These are phyloP conservation scores for Pseudofabraea citricarpa DNA, from an alignment of 2,329 filamentous ascomycete genomes.

Conservation along the genomic window DNA sequence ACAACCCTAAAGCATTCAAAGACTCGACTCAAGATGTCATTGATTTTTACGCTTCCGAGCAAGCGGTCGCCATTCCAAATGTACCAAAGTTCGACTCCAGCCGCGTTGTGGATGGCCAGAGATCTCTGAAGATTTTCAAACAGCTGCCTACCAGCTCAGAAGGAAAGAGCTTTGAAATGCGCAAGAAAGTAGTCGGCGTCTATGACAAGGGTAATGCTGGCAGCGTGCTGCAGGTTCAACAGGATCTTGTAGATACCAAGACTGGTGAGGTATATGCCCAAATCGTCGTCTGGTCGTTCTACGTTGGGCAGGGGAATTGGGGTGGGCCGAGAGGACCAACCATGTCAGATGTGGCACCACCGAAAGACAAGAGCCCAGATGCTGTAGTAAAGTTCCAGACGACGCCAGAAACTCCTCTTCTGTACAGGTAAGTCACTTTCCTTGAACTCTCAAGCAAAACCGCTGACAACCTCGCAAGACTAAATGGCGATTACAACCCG, in stretches of 20 bases:
- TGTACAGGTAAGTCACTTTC: too few relatives aligned
- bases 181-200: background rate
- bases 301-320: slow-evolving; percentile 41
- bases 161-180: background rate
- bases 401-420: slow-evolving; percentile 61
- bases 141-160: background rate
- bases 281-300: slow-evolving; percentile 36
- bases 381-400: slow-evolving; percentile 64
- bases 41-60: background rate
- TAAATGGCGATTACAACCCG: slow-evolving; percentile 91
- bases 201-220: slow-evolving; percentile 2
- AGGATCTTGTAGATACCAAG: background rate
- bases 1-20: background rate
- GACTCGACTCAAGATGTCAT: background rate
- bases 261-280: slow-evolving; percentile 31
- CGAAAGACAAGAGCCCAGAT: slow-evolving; percentile 60
- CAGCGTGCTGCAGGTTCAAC: slow-evolving; percentile 1
- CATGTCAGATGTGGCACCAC: slow-evolving; percentile 68
- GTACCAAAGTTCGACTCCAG: background rate
- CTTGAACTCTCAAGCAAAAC: too few relatives aligned
- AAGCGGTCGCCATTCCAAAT: background rate
- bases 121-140: background rate
- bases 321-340: slow-evolving; percentile 61
- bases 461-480: slow-evolving; percentile 31
- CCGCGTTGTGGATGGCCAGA: background rate